A percentile compares a stretch with the other conserved stretches of the same genome.
phyloP scores from a whole-genome alignment of 2,329 filamentous ascomycete genomes.

The Phoma sp. region DNA sequence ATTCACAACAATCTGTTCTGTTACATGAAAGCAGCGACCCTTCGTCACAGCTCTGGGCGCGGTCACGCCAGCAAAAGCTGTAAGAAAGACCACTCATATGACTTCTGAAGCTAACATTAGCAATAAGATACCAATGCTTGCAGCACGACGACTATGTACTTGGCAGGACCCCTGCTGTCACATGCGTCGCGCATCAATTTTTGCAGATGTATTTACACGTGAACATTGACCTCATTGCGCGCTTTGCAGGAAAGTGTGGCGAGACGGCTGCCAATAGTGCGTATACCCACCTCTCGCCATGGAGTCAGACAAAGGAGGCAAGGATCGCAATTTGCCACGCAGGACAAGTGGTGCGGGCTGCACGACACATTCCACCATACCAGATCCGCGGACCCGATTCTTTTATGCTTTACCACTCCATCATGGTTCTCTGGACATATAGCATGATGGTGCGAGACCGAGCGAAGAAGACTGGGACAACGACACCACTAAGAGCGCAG shows the following conservation, averaged over 20 bases:
- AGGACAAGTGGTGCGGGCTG: slow-evolving; percentile 25
- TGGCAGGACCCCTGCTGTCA: slow-evolving; percentile 13
- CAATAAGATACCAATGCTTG: slow-evolving; percentile 53
- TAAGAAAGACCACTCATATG: neutral
- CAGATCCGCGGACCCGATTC: slow-evolving; percentile 27
- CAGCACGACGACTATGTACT: slow-evolving; percentile 54
- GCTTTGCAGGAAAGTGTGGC: slow-evolving; percentile 69
- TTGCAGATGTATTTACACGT: slow-evolving; percentile 68
- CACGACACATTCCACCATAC: slow-evolving; percentile 22
- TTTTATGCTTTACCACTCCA: slow-evolving; percentile 27
- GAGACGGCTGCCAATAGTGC: slow-evolving; percentile 66
- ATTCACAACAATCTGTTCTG: slow-evolving; percentile 22
- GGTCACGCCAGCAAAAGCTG: slow-evolving; percentile 23
- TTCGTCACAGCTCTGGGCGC: slow-evolving; percentile 27
- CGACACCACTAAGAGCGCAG: slow-evolving; percentile 8
- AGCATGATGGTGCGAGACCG: slow-evolving; percentile 29
- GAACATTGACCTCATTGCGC: slow-evolving; percentile 66
- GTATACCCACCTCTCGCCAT: slow-evolving; percentile 63
- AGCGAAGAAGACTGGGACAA: slow-evolving; percentile 20
- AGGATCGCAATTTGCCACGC: slow-evolving; percentile 27
- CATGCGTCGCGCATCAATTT: slow-evolving; percentile 52
- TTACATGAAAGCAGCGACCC: slow-evolving; percentile 21
- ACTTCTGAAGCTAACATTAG: slow-evolving; percentile 54
- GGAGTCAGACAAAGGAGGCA: slow-evolving; percentile 47
- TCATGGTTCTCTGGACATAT: slow-evolving; percentile 35